Evolutionary conservation across 2,329 filamentous ascomycete genomes (phyloP).

Genomic region (Neonectria punicea): DNA sequence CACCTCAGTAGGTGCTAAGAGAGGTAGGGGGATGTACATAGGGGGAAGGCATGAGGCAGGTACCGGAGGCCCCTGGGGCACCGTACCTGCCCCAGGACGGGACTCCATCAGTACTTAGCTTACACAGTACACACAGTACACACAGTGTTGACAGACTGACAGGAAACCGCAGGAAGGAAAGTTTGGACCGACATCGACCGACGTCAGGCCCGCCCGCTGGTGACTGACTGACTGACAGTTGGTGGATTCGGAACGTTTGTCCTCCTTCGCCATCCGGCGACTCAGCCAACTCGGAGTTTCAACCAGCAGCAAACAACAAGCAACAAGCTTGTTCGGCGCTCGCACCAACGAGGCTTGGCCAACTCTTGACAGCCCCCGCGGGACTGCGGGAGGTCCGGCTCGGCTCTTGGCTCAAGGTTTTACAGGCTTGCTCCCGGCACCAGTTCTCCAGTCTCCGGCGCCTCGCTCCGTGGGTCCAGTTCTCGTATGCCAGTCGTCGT

Average conservation of each 20-base stretch:
- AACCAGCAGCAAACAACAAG: neutral
- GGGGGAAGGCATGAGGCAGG: neutral
- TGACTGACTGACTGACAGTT: neutral
- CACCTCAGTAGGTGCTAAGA: neutral
- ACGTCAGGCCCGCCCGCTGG: neutral
- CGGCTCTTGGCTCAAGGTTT: slow-evolving; percentile 8
- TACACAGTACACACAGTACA: no score
- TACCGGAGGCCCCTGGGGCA: neutral
- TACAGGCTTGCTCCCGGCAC: slow-evolving; percentile 37
- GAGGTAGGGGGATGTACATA: neutral
- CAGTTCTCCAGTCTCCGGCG: neutral
- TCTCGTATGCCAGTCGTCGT: neutral
- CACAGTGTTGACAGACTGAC: no score
- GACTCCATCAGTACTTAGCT: no score
- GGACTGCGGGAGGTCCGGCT: slow-evolving; percentile 16
- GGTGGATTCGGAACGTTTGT: neutral
- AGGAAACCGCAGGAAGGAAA: neutral
- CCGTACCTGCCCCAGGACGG: no score
- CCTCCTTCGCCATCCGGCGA: neutral
- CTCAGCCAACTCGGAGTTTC: neutral
- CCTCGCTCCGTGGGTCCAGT: neutral
- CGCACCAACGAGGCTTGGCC: neutral
- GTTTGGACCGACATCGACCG: neutral
- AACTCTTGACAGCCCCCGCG: neutral
- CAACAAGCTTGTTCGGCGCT: neutral